A percentile compares a stretch with the other conserved stretches of the same genome.
These are phyloP conservation scores for Vitis cinerea DNA, from an alignment of 164 flowering plant species.

Conservation along the genomic window DNA sequence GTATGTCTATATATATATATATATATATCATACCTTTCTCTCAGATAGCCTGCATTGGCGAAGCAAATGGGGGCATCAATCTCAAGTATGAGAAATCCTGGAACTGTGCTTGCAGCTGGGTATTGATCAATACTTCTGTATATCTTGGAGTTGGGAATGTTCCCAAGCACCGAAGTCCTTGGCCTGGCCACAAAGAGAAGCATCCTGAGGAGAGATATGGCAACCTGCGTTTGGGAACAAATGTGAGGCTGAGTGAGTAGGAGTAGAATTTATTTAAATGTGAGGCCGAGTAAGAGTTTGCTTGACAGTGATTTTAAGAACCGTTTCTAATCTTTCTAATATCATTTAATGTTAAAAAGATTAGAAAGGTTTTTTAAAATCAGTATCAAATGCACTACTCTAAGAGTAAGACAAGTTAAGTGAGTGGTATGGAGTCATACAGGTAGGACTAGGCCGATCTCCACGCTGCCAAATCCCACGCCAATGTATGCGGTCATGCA, in stretches of 20 bases:
- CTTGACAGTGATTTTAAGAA: too few species aligned
- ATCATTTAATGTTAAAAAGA: too few species aligned
- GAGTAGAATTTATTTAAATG: too few species aligned
- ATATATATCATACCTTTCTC: constrained; percentile 52
- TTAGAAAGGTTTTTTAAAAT: too few species aligned
- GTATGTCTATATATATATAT: background rate
- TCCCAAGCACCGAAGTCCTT: constrained; percentile 54
- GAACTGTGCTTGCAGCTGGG: constrained; percentile 42
- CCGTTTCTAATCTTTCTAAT: too few species aligned
- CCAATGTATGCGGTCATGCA: constrained; percentile 68
- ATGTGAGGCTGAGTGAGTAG: too few species aligned
- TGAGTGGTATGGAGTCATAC: constrained; percentile 25
- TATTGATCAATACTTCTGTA: constrained; percentile 67
- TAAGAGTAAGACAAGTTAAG: background rate
- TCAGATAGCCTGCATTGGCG: constrained; percentile 61
- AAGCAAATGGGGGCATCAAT: constrained; percentile 70
- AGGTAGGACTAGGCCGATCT: constrained; percentile 59
- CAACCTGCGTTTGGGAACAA: constrained; percentile 40
- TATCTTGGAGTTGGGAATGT: constrained; percentile 50
- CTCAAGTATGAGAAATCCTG: constrained; percentile 59
- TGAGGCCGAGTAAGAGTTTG: too few species aligned
- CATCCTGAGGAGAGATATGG: constrained; percentile 53
- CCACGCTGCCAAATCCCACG: constrained; percentile 60
- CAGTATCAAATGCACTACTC: too few species aligned
- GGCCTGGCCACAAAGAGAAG: constrained; percentile 65